Evolutionary conservation across 2,329 filamentous ascomycete genomes (phyloP), one percentile per base, ranked within the genome.

Genomic region (Cordyceps javanica): DNA sequence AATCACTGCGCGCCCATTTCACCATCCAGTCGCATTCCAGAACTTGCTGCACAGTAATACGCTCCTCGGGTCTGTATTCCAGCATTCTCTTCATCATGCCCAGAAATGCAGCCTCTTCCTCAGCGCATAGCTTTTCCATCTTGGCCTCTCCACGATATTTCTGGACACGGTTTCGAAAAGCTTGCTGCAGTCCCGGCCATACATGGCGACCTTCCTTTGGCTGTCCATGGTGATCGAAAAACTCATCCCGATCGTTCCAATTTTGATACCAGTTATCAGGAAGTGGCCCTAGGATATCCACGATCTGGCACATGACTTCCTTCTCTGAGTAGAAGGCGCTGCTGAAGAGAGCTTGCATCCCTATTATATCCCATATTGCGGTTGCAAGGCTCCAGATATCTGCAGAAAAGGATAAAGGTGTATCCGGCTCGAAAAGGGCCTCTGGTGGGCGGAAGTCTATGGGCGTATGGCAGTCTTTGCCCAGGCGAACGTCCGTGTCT

Each of bases 1-100:
- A 36, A 54, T 54, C 51, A 45, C 28, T n/a, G 2, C 23, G 21
- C 23, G 44, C 81, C 57, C 55, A 61, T 13, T 49, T 48, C 7
- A 38, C 52, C 60, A 61, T 60, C 61, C 61, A 62, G 6, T 60
- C 57, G 2, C 26, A 60, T 32, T 54, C 32, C 13, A 62, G 32
- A 16, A 60, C 46, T 28, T 61, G 41, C 14, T 58, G 5, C 7
- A 42, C 14, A 1, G 60, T 60, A 2, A 8, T 5, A 1, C 61
- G 58, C 28, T 62, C 45, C 30, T 57, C 53, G 0, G 60, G 60
- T n/a, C 28, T 25, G 25, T 46, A 57, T 23, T 11, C 32, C 7
- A 62, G 57, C 56, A 62, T 62, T 38, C 9, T 19, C 9, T 11
- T 19, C 13, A 61, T 26, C 30, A 62, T 39, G 21, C 58, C 38